Evolutionary conservation across 192 early-diverging fungal species (phyloP), one percentile per base, ranked within the genome.

Genomic region (Coemansia sp.): DNA sequence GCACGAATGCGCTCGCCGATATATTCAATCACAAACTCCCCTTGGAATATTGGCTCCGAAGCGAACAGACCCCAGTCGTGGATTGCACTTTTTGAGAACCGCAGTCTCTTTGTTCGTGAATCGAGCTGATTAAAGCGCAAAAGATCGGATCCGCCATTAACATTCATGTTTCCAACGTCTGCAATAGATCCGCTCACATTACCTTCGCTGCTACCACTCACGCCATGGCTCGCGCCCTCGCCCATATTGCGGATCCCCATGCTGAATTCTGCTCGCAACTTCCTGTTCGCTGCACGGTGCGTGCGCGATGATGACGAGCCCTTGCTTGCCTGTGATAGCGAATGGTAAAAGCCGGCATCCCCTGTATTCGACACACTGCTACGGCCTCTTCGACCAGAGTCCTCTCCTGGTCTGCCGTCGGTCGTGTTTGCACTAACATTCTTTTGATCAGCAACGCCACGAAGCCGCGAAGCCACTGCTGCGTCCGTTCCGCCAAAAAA

Each of bases 61-160:
- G 98, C 94, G 90, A 97, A 99, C 66, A 98, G 79, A 1, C 98
- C 98, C 95, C 94, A 97, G 82, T 98, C 94, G 80, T 99, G 98
- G 72, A 99, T 99, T 16, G 88, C 85, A n/a, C 90, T 92, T 72
- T 92, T 93, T 5, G 91, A 93, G 77, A 99, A 98, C 40, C 88
- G 87, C 41, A 99, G 87, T 55, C 91, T 85, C 77, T 97, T 96
- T 63, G 92, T 93, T 6, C 96, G 90, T 18, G 86, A 87, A 69
- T 96, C 95, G 58, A 99, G 89, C 80, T 95, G 94, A 65, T 94
- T 94, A 76, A 96, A 97, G 65, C 92, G 91, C 63, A 94, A 77
- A 4, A 92, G 84, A 76, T 98, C 95, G 0, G 86, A 85, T 1
- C 5, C 64, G 32, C 59, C 58, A 15, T 10, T 16, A 18, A 21